Evolutionary conservation across 345 rosid genomes (phyloP).

Genomic region (Camelina neglecta): DNA sequence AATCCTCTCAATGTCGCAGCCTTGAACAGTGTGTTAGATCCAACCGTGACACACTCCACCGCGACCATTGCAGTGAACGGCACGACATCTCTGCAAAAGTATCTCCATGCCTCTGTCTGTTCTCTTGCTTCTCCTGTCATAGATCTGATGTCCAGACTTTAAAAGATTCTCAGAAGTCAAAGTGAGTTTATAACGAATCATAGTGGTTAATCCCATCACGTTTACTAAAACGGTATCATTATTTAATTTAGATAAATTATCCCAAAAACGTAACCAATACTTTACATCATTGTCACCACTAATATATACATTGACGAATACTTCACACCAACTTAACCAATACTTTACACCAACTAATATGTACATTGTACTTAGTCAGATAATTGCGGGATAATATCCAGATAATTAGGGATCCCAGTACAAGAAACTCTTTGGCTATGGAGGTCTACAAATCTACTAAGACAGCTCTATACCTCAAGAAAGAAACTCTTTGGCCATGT

Average conservation of each 20-base stretch:
- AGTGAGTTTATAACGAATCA: conserved; percentile 10
- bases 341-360: not conserved
- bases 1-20: conserved; percentile 59
- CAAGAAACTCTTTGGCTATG: not conserved
- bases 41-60: conserved; percentile 55
- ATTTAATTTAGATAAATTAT: conserved; percentile 5
- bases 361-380: not conserved
- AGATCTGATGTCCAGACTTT: not conserved
- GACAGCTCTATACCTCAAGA: not conserved
- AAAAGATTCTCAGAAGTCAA: not conserved
- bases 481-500: not conserved
- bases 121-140: conserved; percentile 25
- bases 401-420: not conserved
- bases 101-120: conserved; percentile 23
- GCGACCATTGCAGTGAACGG: conserved; percentile 56
- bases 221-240: not conserved
- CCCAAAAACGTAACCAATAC: not conserved
- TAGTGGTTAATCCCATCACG: conserved; percentile 4
- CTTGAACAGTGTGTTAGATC: conserved; percentile 48
- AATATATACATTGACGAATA: not conserved
- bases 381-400: not conserved
- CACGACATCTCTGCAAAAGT: conserved; percentile 33
- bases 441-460: not conserved
- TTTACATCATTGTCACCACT: not conserved
- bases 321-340: not conserved